Conservation (phyloP, 176 grass and related monocot species). For the Zoysia japonica region DNA sequence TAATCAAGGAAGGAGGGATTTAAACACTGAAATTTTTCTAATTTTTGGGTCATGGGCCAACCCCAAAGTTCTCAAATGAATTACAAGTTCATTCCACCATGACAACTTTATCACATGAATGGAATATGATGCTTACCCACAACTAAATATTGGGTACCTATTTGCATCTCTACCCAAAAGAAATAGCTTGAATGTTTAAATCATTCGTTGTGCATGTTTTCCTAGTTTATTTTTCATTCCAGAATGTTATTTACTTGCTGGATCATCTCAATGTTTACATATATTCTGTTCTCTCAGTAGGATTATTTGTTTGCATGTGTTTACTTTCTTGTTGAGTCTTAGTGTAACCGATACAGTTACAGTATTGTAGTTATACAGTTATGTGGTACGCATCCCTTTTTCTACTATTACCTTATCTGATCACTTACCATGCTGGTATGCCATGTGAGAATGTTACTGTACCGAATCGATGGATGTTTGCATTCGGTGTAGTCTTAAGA, state of each 20-base stretch:
- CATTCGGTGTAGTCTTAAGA: slow-evolving; percentile 17
- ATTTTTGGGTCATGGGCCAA: too few species aligned
- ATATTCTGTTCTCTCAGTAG: background rate
- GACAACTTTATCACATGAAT: too few species aligned
- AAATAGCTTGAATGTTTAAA: too few species aligned
- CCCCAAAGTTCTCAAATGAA: too few species aligned
- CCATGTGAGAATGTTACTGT: slow-evolving; percentile 49
- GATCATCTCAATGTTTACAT: background rate
- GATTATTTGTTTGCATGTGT: background rate
- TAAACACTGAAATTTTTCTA: background rate
- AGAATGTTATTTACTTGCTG: background rate
- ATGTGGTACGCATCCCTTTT: slow-evolving; percentile 2
- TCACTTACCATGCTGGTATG: slow-evolving; percentile 31
- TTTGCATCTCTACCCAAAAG: too few species aligned
- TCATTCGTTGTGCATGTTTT: background rate
- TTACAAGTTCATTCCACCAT: too few species aligned
- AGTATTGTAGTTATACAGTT: background rate
- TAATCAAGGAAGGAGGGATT: background rate
- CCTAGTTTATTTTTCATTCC: background rate
- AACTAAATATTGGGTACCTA: too few species aligned
- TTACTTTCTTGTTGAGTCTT: background rate
- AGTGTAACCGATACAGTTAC: background rate
- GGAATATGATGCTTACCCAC: too few species aligned
- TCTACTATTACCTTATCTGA: slow-evolving; percentile 11
- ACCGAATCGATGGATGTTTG: slow-evolving; percentile 26